A percentile compares a stretch with the other conserved stretches of the same genome.
Conservation (phyloP, 148 eudicot species). For the Vaccinium vitisidaea region DNA sequence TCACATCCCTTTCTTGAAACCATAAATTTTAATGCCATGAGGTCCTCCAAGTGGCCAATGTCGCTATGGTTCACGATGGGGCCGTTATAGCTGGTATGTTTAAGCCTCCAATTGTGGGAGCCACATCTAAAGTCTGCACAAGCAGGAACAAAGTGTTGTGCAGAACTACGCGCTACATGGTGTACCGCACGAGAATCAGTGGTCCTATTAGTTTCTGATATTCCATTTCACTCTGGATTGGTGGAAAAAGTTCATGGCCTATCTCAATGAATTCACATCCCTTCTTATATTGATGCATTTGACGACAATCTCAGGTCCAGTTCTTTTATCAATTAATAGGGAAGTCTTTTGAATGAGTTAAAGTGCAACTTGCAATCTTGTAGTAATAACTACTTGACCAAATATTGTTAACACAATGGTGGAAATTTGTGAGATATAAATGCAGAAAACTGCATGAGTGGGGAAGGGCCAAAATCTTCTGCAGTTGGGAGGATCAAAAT, state of each 20-base stretch:
- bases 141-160: background rate
- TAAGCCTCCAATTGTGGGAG: background rate
- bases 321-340: background rate
- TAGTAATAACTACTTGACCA: background rate
- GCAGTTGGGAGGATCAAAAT: background rate
- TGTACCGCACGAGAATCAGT: background rate
- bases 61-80: background rate
- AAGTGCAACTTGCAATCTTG: background rate
- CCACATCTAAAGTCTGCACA: background rate
- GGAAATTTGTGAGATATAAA: background rate
- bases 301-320: background rate
- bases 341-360: background rate
- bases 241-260: background rate
- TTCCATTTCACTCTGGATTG: background rate
- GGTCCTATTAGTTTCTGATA: background rate
- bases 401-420: background rate
- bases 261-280: background rate
- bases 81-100: background rate
- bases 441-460: background rate
- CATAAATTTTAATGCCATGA: background rate
- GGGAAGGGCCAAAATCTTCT: background rate
- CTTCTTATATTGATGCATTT: background rate
- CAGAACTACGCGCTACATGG: background rate
- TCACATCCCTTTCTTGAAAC: background rate
- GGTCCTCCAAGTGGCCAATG: background rate